Evolutionary conservation across 1,139 yeast genomes (phyloP), one percentile per base, ranked within the genome.

Genomic region (Blastobotrys buckinghamii): DNA sequence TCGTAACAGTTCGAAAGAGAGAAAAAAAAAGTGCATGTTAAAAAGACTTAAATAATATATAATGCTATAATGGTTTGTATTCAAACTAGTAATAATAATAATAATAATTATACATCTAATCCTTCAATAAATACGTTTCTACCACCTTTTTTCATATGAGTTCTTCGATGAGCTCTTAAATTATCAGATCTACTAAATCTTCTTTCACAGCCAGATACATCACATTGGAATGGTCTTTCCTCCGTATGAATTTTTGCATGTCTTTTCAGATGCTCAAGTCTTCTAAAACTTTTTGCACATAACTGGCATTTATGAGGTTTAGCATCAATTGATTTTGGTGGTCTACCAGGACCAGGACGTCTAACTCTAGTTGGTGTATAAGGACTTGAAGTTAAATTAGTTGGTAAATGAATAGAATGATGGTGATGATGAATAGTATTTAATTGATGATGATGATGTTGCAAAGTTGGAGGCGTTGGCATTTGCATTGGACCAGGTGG

Each of bases 201-300:
- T 61, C 86, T 82, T 35, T 77, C 76, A 63, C 95, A 86, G 76
- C 63, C 79, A 73, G 58, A 55, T 20, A 70, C 64, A 46, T 83
- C 83, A 68, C 97, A 90, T 50, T 74, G 76, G 62, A 78, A 89
- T 5, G 96, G 96, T 56, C 92, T 84, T 61, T 88, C 96, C 50
- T 82, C 78, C 9, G 95, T 84, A 70, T 90, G 97, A 44, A 90
- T 82, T 66, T 90, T 79, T 76, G 84, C 74, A 66, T 90, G 97
- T 55, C 97, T 76, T 64, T 88, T 86, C 49, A 90, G 87, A 70
- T 92, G 96, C 61, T 92, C 96, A 33, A 94, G 90, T 53, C 97
- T 75, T 63, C 87, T 90, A 73, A 90, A 90, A 59, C 95, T 82
- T 53, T 88, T 72, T n/a, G 85, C 83, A 57, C 74, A 70, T 45